These are phyloP conservation scores for Nicotiana paniculata DNA, from an alignment of 257 asterid genomes.

Conservation along the genomic window DNA sequence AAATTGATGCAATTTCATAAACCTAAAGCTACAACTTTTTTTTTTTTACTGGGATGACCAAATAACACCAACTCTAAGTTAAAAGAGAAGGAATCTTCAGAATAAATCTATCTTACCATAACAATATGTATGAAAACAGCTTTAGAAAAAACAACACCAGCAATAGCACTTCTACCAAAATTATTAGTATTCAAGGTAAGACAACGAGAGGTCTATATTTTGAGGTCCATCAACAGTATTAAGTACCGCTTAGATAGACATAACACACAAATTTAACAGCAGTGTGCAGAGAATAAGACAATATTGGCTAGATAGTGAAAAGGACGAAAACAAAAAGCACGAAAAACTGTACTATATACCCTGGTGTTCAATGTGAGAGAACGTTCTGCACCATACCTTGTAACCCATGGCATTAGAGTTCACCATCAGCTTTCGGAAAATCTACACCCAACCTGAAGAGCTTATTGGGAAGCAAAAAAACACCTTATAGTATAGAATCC, in stretches of 20 bases:
- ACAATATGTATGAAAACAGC: neutral
- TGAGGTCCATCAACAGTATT: neutral
- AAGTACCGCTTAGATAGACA: neutral
- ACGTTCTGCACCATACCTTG: neutral
- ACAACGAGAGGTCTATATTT: neutral
- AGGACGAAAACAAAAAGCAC: neutral
- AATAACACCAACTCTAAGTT: neutral
- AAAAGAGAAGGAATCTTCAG: neutral
- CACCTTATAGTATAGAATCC: neutral
- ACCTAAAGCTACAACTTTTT: neutral
- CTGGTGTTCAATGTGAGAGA: neutral
- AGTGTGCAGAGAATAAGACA: neutral
- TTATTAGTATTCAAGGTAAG: constrained; percentile 1
- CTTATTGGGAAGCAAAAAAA: neutral
- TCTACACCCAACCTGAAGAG: neutral
- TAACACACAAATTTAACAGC: neutral
- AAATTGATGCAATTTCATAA: neutral
- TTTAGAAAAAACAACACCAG: neutral
- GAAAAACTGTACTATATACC: neutral
- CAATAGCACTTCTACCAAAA: neutral
- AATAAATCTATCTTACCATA: neutral
- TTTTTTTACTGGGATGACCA: neutral
- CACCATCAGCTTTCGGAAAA: neutral
- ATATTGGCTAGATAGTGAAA: neutral
- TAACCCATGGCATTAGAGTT: neutral